Conservation (phyloP, 345 rosid genomes). For the Syzygium aromaticum region DNA sequence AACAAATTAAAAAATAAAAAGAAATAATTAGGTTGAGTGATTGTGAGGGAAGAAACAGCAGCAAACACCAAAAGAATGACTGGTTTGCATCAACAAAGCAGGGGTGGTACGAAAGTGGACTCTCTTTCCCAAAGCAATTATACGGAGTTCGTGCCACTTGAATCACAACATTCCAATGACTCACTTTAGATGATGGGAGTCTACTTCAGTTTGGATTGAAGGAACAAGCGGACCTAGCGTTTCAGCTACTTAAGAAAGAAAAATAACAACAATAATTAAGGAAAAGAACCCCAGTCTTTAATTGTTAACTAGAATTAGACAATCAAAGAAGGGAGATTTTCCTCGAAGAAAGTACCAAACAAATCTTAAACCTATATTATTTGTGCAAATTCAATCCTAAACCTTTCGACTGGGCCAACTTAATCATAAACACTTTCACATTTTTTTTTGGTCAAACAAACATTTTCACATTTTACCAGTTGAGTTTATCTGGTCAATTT, state of each 20-base stretch:
- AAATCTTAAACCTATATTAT: too few relatives aligned
- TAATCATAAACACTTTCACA: too few relatives aligned
- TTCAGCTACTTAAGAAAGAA: background rate
- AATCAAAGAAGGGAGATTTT: background rate
- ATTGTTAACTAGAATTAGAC: background rate
- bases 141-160: background rate
- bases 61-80: background rate
- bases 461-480: too few relatives aligned
- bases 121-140: background rate
- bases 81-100: background rate
- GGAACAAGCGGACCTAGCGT: background rate
- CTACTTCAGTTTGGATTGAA: background rate
- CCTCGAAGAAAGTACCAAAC: too few relatives aligned
- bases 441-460: too few relatives aligned
- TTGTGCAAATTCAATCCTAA: too few relatives aligned
- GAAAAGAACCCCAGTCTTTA: background rate
- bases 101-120: background rate
- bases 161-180: background rate
- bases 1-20: background rate
- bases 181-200: background rate
- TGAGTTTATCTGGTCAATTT: too few relatives aligned
- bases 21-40: background rate
- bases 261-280: background rate
- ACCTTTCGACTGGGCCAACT: too few relatives aligned
- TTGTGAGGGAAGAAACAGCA: background rate